Base-by-base conservation (phyloP, 2,329 filamentous ascomycete genomes). In the Pseudogymnoascus sp. region DNA sequence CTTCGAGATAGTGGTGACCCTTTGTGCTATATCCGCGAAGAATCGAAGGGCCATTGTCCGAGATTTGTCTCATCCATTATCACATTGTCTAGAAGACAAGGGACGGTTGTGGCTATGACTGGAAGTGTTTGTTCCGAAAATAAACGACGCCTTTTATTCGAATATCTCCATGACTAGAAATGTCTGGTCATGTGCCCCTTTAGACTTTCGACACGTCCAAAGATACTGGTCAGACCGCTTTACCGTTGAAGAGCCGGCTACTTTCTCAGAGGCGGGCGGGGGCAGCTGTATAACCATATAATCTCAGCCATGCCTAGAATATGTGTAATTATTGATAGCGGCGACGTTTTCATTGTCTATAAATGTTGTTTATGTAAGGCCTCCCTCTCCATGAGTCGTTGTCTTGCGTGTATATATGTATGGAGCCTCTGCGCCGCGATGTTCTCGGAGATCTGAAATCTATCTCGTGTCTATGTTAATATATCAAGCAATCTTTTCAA, bases 401-500 rank as follows among this genome's bases (percentile, higher is more conserved):
- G 45, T 12, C 13, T 31, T 31, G n/a, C 45, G 45, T 52, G 27
- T 18, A 31, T 31, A 31, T 33, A 33, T 31, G 5, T 31, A 33
- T 52, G n/a, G n/a, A 31, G 18, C 8, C 13, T 18, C 8, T 52
- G 45, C 45, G 45, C 45, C 45, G 9, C 25, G n/a, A 25, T 31
- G 33, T n/a, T 18, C 33, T 31, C 21, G 21, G n/a, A 52, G 15
- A 9, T 31, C 27, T 12, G 18, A 12, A 31, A 27, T 12, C 27
- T 31, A n/a, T 52, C n/a, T 52, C 27, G 45, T 31, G 12, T 52
- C 27, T 52, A 31, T 52, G 25, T 31, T 52, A 52, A 52, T 52
- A 31, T 52, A 31, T 48, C 58, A 66, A 58, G 35, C 61, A 61
- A 72, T 70, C 65, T 68, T 73, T 63, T 74, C 74, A 13, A 89